Evolutionary conservation across 2,329 filamentous ascomycete species (phyloP), one percentile per base, ranked within the genome.

Genomic region (Phaeosphaeria sp.): DNA sequence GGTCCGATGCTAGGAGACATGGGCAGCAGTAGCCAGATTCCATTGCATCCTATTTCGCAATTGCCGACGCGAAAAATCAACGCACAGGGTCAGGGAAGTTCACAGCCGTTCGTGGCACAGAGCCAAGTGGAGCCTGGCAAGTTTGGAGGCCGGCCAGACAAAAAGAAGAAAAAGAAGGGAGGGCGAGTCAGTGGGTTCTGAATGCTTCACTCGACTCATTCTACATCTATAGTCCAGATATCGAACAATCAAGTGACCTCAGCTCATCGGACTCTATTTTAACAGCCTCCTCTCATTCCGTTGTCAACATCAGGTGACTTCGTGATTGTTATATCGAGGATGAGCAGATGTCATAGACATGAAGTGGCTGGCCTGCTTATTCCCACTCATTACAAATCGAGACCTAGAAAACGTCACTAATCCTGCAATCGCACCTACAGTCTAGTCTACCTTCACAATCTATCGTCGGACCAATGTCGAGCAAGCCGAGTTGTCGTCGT

Each of bases 81-180:
- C 2, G 58, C 62, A 7, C 39, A 56, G 43, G 50, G 52, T 54
- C 41, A 56, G 57, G 30, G 60, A 52, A 55, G 55, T n/a, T 20
- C 50, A 5, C 44, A 58, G 21, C 43, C 47, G 11, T 54, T 59
- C 17, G 47, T 52, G 15, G 63, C 62, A 5, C 60, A 64, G 43
- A 77, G 74, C 50, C 76, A 78, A 49, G 66, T 72, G 9, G 75
- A 77, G 59, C 67, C 69, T 15, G 76, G 76, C 13, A 59, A 59
- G n/a, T 72, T 74, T 53, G 74, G 76, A 10, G 73, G 74, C 1
- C 65, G 74, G 50, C 64, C 69, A 21, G 65, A 65, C 23, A 71
- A 69, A 62, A 74, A 72, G 56, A 73, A 68, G 56, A 76, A 73
- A 60, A 77, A 76, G 43, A 77, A 74, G 63, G 63, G 22, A 4